Evolutionary conservation across 2,329 filamentous ascomycete species (phyloP), one percentile per base, ranked within the genome.

Genomic region (Venturia oleaginea): DNA sequence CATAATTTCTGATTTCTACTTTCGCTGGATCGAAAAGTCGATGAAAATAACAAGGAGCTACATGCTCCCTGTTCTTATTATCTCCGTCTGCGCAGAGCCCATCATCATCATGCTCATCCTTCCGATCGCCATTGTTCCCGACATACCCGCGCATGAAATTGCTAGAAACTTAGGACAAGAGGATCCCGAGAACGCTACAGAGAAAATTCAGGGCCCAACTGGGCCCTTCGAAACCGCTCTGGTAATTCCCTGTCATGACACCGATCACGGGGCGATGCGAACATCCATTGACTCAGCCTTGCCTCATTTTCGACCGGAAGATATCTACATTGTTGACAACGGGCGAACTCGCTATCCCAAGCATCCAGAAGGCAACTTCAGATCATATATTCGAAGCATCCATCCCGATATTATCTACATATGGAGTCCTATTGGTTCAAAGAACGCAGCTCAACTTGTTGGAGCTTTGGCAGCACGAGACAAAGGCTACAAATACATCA

Each of bases 371-470:
- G 22, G 30, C 8, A 59, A 66, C 24, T 68, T 69, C 59, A 67
- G 68, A 42, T 63, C 67, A 24, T 69, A 64, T n/a, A 66, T 69
- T 24, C 64, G 54, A 22, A 59, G 63, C 22, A 34, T 65, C 22
- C 66, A 68, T 22, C 48, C 65, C 5, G 65, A 68, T 15, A 68
- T 68, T 42, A 65, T 64, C 42, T 68, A 68, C 30, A 68, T 68
- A n/a, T 69, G 67, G 67, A 68, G 66, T 6, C 67, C 68, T 0
- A 68, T 69, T 48, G 67, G 68, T 15, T 66, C 65, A 37, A 68
- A 68, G 46, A 68, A 69, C 10, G 68, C 68, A 13, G 68, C 68
- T 24, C 67, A 68, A 46, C 64, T 69, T 8, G 67, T 69, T 17
- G 66, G 68, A 19, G 65, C 68, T 2, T 60, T 69, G 27, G 68